Base-by-base conservation (phyloP, 2,329 filamentous ascomycete genomes). In the Fusarium scirpi region DNA sequence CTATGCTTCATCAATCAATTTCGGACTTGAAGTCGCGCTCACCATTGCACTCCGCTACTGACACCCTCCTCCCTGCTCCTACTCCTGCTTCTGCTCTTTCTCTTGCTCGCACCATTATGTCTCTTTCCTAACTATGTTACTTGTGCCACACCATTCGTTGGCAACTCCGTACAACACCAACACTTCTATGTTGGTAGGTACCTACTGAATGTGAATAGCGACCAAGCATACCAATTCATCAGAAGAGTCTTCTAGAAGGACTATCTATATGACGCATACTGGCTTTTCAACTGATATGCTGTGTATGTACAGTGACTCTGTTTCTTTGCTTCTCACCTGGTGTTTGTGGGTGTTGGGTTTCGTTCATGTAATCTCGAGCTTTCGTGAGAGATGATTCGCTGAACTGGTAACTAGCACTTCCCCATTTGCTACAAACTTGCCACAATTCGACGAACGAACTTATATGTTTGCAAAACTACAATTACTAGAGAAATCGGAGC, bases 1-100 rank as follows among this genome's bases (percentile, higher is more conserved):
- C 71, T 71, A 71, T 72, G 61, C 70, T 76, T 69, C 73, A 68
- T 74, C 72, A 70, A 74, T 75, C 73, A 72, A 63, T 59, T 49
- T 69, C 67, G 60, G 70, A 62, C 70, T 65, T 70, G 62, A 54
- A 66, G 69, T 69, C 66, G 65, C 56, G 60, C 62, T 68, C 66
- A 60, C 40, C 62, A 62, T 52, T 25, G 62, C 51, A 46, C 65
- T 74, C 70, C 74, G 46, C 68, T 75, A 74, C 74, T 63, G 62
- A 56, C 70, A 75, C 73, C 74, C 72, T 74, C 71, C 70, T 73
- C 72, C 70, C 67, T 71, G 62, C 55, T 53, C 58, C 18, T 71
- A 60, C 55, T 53, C 58, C 18, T 41, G 16, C 49, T 44, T 16
- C 41, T 44, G 13, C 9, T 44, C 20, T 24, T 70, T 24, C 41